Percentiles rank a stretch among this genome's conserved stretches.
phyloP scores from a whole-genome alignment of 2,329 filamentous ascomycete genomes.

The Exophiala viscosa region DNA sequence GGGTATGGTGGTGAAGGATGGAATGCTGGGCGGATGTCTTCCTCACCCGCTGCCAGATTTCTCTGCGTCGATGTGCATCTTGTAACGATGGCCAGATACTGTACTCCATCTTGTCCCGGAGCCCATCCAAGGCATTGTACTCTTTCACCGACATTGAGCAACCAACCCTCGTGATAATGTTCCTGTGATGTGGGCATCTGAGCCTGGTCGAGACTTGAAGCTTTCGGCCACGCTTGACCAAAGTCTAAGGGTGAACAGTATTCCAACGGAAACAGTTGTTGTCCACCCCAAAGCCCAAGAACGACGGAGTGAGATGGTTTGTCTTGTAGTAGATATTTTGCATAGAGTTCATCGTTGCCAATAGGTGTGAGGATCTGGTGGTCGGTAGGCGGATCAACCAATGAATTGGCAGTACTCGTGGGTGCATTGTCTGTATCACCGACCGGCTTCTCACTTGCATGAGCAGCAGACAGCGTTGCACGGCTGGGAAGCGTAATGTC shows the following conservation, averaged over 20 bases:
- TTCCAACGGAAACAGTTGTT: slow-evolving; percentile 42
- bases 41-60: slow-evolving; percentile 25
- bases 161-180: slow-evolving; percentile 45
- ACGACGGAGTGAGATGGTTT: slow-evolving; percentile 43
- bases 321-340: slow-evolving; percentile 19
- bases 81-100: slow-evolving; percentile 55
- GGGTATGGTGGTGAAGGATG: slow-evolving; percentile 47
- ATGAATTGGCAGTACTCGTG: background rate
- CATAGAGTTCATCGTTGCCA: slow-evolving; percentile 3
- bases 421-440: background rate
- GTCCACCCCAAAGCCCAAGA: slow-evolving; percentile 48
- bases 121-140: slow-evolving; percentile 50
- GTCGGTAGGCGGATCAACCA: background rate
- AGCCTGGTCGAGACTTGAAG: background rate
- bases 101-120: slow-evolving; percentile 44
- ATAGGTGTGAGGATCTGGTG: slow-evolving; percentile 6
- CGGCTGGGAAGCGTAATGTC: slow-evolving; percentile 52
- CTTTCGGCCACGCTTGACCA: slow-evolving; percentile 42
- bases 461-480: slow-evolving; percentile 29
- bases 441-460: background rate
- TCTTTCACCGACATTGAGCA: slow-evolving; percentile 54
- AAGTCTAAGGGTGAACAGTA: slow-evolving; percentile 44
- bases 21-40: slow-evolving; percentile 44
- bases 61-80: slow-evolving; percentile 39
- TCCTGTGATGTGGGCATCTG: background rate